These are phyloP conservation scores for Gymnopilus junonius DNA, from an alignment of 768 basidiomycete genomes.

Conservation along the genomic window DNA sequence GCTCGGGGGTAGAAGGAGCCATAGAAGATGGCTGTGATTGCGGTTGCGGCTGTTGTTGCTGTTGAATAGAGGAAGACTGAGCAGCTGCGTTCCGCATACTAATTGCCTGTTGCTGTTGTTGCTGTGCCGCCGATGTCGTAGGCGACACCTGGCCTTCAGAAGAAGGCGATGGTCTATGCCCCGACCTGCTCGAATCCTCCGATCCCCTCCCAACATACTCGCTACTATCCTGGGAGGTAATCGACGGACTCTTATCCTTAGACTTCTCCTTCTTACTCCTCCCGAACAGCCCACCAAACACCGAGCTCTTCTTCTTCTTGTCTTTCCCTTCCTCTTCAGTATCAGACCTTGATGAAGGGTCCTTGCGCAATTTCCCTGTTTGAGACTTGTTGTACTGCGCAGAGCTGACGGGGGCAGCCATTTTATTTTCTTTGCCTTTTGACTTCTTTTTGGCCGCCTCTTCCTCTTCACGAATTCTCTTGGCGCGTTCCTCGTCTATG, in stretches of 20 bases:
- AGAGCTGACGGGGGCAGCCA: constrained; percentile 50
- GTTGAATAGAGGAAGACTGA: constrained; percentile 15
- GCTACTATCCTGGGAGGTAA: constrained; percentile 56
- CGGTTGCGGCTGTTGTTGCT: background rate
- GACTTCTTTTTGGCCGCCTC: constrained; percentile 47
- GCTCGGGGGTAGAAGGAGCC: constrained; percentile 34
- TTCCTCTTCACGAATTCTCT: constrained; percentile 52
- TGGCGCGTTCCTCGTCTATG: constrained; percentile 44
- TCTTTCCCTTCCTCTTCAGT: constrained; percentile 41
- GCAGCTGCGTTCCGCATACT: constrained; percentile 19
- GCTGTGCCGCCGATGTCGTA: constrained; percentile 54
- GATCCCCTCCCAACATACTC: constrained; percentile 50
- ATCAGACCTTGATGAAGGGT: constrained; percentile 29
- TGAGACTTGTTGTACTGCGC: constrained; percentile 33
- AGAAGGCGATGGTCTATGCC: constrained; percentile 40
- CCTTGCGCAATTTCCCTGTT: constrained; percentile 50
- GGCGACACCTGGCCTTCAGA: constrained; percentile 51
- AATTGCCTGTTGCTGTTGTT: constrained; percentile 49
- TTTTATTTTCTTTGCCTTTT: constrained; percentile 54
- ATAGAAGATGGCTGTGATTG: background rate
- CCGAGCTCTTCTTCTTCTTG: constrained; percentile 73
- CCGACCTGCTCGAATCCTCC: constrained; percentile 66
- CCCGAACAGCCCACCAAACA: constrained; percentile 79
- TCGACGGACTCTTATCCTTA: constrained; percentile 47
- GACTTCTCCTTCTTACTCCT: constrained; percentile 76